These are phyloP conservation scores for Trichoderma asperelloides DNA, from an alignment of 495 filamentous ascomycete species.

Conservation along the genomic window DNA sequence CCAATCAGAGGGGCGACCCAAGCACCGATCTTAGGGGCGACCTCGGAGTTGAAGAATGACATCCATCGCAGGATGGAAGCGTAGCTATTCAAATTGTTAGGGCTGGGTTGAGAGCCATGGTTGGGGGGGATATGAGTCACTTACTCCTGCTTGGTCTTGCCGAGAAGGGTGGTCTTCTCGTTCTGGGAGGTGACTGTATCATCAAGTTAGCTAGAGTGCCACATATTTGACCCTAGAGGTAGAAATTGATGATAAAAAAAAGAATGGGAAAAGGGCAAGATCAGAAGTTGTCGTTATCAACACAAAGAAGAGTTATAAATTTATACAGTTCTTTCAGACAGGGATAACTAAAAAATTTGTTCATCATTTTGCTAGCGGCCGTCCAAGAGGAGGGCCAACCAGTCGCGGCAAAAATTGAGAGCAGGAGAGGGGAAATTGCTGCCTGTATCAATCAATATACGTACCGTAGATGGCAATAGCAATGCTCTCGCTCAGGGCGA, in stretches of 20 bases:
- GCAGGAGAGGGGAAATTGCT: not conserved
- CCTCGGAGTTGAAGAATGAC: constrained; percentile 83
- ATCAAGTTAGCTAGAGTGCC: constrained; percentile 24
- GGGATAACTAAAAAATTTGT: constrained; percentile 90
- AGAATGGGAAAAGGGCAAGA: constrained; percentile 18
- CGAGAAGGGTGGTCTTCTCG: constrained; percentile 97
- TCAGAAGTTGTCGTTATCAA: constrained; percentile 58
- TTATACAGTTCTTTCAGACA: constrained; percentile 65
- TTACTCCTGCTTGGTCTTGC: constrained; percentile 99
- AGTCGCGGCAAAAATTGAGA: constrained; percentile 9
- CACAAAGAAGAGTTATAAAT: constrained; percentile 46
- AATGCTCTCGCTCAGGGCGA: constrained; percentile 76
- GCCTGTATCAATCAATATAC: constrained; percentile 22
- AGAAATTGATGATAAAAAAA: constrained; percentile 11
- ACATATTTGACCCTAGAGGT: not conserved
- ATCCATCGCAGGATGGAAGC: constrained; percentile 96
- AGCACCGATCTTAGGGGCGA: constrained; percentile 61
- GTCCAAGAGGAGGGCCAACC: constrained; percentile 57
- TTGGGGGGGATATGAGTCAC: constrained; percentile 12
- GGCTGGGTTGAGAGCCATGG: not conserved
- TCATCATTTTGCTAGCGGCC: constrained; percentile 36
- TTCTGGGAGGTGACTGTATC: constrained; percentile 90
- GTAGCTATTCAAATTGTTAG: constrained; percentile 42
- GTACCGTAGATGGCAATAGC: constrained; percentile 96
- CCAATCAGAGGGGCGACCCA: constrained; percentile 91